Percentiles rank a stretch among this genome's conserved stretches.
phyloP scores from a whole-genome alignment of 2,329 filamentous ascomycete genomes.

The Penicillium sp. region DNA sequence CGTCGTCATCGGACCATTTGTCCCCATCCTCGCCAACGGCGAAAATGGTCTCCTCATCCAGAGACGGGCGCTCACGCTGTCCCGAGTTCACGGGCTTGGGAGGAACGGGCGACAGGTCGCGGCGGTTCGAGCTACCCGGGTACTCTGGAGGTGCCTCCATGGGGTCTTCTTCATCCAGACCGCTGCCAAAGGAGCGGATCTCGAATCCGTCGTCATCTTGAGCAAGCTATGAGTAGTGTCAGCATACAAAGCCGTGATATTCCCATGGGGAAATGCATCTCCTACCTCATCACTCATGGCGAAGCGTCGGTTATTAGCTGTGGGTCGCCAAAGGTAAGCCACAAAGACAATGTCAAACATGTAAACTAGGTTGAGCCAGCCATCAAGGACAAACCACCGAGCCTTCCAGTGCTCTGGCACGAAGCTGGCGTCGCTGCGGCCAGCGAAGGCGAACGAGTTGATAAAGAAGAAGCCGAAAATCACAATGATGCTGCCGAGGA shows the following conservation, averaged over 20 bases:
- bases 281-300: conserved; percentile 94
- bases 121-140: conserved; percentile 31
- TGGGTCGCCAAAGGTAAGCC: conserved; percentile 94
- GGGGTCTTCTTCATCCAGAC: conserved; percentile 62
- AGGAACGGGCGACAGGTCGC: conserved; percentile 40
- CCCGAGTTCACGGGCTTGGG: conserved; percentile 54
- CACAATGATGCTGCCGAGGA: conserved; percentile 84
- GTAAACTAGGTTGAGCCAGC: conserved; percentile 96
- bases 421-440: conserved; percentile 78
- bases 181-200: conserved; percentile 84
- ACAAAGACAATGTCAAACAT: conserved; percentile 89
- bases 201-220: conserved; percentile 99
- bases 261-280: not conserved
- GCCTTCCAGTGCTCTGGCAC: conserved; percentile 97
- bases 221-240: conserved; percentile 61
- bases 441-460: conserved; percentile 93
- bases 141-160: conserved; percentile 37
- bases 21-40: conserved; percentile 83
- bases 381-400: conserved; percentile 94
- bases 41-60: conserved; percentile 93
- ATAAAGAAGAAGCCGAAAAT: conserved; percentile 99
- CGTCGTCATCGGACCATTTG: conserved; percentile 71
- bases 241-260: conserved; percentile 19
- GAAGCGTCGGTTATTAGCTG: conserved; percentile 92
- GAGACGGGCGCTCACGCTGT: conserved; percentile 56